Evolutionary conservation across 2,329 filamentous ascomycete genomes (phyloP).

Genomic region (Thelonectria rubi): DNA sequence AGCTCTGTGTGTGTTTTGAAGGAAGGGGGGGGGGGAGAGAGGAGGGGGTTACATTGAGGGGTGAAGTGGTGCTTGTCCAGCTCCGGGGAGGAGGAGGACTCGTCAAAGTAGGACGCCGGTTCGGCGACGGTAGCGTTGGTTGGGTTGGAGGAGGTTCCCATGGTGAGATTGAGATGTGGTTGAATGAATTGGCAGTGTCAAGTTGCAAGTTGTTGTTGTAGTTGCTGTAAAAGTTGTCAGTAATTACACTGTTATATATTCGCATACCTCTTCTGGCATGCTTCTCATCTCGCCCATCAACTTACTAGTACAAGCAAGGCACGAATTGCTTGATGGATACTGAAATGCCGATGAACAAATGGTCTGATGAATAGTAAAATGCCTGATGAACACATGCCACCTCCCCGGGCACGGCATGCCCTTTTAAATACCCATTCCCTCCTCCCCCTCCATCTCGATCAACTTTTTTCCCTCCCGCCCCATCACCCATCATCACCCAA

Average conservation of each 20-base stretch:
- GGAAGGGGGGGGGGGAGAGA: not conserved
- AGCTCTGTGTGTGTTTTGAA: not conserved
- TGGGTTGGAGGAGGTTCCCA: not conserved
- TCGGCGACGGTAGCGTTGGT: not conserved
- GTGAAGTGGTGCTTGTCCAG: not conserved
- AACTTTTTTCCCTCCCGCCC: not conserved
- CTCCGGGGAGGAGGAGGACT: conserved; percentile 1
- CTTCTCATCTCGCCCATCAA: too few relatives aligned
- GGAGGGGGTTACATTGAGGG: not conserved
- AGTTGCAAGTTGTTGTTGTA: not conserved
- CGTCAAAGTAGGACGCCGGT: not conserved
- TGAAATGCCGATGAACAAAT: too few relatives aligned
- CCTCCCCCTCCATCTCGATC: not conserved
- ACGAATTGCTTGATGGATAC: too few relatives aligned
- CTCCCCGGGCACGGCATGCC: not conserved
- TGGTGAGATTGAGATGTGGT: not conserved
- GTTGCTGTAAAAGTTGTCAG: not conserved
- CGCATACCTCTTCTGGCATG: not conserved
- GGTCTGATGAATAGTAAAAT: not conserved
- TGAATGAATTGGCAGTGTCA: not conserved
- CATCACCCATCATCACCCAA: not conserved
- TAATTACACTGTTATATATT: too few relatives aligned
- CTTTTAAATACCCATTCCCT: not conserved
- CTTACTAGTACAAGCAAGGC: too few relatives aligned
- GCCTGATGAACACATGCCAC: not conserved